Evolutionary conservation across 169 alveolate genomes (phyloP), one percentile per base, ranked within the genome.

Genomic region (Perkinsus olseni): DNA sequence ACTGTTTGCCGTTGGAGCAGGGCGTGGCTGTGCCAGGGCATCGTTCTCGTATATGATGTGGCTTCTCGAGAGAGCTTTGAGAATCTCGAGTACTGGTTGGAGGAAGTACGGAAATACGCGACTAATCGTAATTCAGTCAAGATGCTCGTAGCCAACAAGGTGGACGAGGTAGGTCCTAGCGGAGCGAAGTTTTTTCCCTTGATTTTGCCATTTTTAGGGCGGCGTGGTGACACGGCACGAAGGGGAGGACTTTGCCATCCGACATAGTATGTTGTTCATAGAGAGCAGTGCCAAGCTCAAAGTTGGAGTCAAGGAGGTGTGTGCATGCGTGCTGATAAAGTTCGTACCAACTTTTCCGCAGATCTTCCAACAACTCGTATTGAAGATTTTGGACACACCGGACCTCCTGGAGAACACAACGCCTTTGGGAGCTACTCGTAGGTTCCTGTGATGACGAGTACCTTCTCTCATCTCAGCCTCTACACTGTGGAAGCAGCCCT

Each of bases 1-100:
- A n/a, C n/a, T n/a, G n/a, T n/a, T n/a, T n/a, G n/a, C n/a, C n/a
- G n/a, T n/a, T n/a, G n/a, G n/a, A n/a, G n/a, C n/a, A n/a, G n/a
- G n/a, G n/a, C n/a, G n/a, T n/a, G n/a, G n/a, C n/a, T n/a, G n/a
- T n/a, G n/a, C n/a, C n/a, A 82, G 93, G 98, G 99, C 21, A 97
- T 98, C 48, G 97, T 98, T 38, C 92, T 97, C 13, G 98, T 97
- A 24, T 98, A 98, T 94, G 99, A 98, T 94, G 98, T 98, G 8
- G 17, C 13, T 4, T 62, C 82, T 6, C 82, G 82, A 62, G 82
- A 62, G 82, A 62, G 82, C 74, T 74, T 94, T 74, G 93, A 91
- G 74, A 92, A 93, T 82, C 93, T 95, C 38, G 94, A 95, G 91
- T 93, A 93, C 24, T 95, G 96, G 96, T 93, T 95, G 62, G 94